Base-by-base conservation (phyloP, 1,284 basidiomycete genomes). In the Puccinia horiana region DNA sequence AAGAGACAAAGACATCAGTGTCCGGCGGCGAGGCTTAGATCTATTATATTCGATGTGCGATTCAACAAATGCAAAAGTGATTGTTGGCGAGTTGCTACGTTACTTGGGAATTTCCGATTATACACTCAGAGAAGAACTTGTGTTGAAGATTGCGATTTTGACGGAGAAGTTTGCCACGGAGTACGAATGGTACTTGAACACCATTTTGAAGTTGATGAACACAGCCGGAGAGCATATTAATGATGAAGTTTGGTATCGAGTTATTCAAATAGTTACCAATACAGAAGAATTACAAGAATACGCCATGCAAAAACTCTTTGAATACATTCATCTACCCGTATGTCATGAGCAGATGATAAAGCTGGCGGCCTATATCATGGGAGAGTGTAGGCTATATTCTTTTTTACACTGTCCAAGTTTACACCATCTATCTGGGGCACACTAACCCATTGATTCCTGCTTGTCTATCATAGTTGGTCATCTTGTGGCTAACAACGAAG, bases 31-130 rank as follows among this genome's bases (percentile, higher is more conserved):
- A 82, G 97, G 95, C 0, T 90, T 99, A 73, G 97, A 99, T 88
- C 89, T 99, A 73, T 90, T 99, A 18, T 99, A 98, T 88, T 97
- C 95, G 87, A 98, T 99, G 96, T 99, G 97, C 88, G 97, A 99
- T 87, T 90, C 92, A 23, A 92, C 94, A 85, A 99, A 98, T 88
- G 94, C 96, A 20, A 95, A 96, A 86, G 89, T 93, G 81, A 95
- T 99, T 84, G 97, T 99, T 40, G 94, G 93, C 77, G 96, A 99
- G 87, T 90, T 99, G 40, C 89, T 99, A 82, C 91, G 93, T 83
- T 99, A 98, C 87, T 90, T 99, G 83, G 92, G 92, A 86, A 91
- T 97, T 18, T 96, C 97, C 3, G 97, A 99, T 87, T 98, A 98
- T 85, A 95, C 93, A 37, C 89, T 99, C 65, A 90, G 97, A 63